Evolutionary conservation across 768 basidiomycete genomes (phyloP).

Genomic region (Lentinus brumalis): DNA sequence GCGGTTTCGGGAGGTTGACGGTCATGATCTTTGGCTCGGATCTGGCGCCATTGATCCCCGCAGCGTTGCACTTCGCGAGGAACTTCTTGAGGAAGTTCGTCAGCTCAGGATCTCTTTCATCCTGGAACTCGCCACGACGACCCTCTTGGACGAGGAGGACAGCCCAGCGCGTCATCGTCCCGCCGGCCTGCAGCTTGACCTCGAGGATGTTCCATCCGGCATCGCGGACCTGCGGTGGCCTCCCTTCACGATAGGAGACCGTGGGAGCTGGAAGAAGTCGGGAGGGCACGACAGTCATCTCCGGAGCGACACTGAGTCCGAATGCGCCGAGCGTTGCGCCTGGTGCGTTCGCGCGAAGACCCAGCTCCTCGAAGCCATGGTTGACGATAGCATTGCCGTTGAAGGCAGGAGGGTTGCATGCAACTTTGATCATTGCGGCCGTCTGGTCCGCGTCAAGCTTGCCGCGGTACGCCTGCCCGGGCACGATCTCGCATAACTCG

Average conservation of each 20-base stretch:
- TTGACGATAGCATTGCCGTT: conserved; percentile 62
- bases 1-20: conserved; percentile 33
- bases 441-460: conserved; percentile 65
- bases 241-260: conserved; percentile 55
- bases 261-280: conserved; percentile 64
- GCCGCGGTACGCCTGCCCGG: conserved; percentile 61
- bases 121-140: conserved; percentile 34
- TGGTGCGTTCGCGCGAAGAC: conserved; percentile 42
- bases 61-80: conserved; percentile 50
- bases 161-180: conserved; percentile 58
- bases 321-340: conserved; percentile 52
- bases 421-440: conserved; percentile 66
- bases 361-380: conserved; percentile 59
- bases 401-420: conserved; percentile 60
- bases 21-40: conserved; percentile 39
- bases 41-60: conserved; percentile 57
- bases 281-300: conserved; percentile 67
- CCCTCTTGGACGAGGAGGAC: conserved; percentile 66
- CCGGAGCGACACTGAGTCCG: conserved; percentile 51
- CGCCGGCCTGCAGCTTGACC: conserved; percentile 66
- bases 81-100: conserved; percentile 53
- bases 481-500: conserved; percentile 67
- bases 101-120: conserved; percentile 46
- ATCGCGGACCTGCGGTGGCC: conserved; percentile 43
- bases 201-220: conserved; percentile 80